Evolutionary conservation across 768 basidiomycete species (phyloP), one percentile per base, ranked within the genome.

Genomic region (Naganishia onofrii): DNA sequence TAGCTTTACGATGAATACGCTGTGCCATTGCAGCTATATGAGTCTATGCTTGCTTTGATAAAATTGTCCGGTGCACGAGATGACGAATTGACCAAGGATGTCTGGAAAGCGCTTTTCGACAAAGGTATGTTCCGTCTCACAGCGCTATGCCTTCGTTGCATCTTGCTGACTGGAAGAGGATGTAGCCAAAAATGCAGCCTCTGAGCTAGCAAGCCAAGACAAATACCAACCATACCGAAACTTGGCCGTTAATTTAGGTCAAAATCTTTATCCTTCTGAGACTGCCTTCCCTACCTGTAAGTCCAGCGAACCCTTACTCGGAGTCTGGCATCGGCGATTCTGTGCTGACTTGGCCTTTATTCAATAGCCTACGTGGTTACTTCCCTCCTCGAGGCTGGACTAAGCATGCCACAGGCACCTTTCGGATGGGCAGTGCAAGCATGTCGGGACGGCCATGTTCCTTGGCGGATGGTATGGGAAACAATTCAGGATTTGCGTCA

Each of bases 1-100:
- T 29, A 70, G 63, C 69, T 70, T 23, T 70, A 54, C 28, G 51
- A 53, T 7, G 69, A 70, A 34, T 70, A 64, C 38, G 69, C 69
- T 3, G 58, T 63, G n/a, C 69, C 69, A 8, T 58, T 70, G 23
- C 38, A 60, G 29, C 60, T 70, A 17, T 65, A 38, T 15, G 69
- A 70, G 31, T 36, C 38, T 19, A 31, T 63, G 52, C 58, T 70
- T 38, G 38, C 69, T 3, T 19, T 70, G 26, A 46, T 70, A 32
- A 58, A 70, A 15, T n/a, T 51, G 36, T 70, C 69, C 26, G 69
- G 60, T 34, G 58, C 52, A 10, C 58, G 69, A 44, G 69, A 70
- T 65, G 69, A 53, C 17, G 54, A 70, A 19, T 28, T 70, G 60
- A 60, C 60, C 13, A 44, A 51, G n/a, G 69, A 70, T 64, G 53